Percentiles rank a stretch among this genome's conserved stretches.
Conservation (phyloP, 2,329 filamentous ascomycete species). For the Penicillium carneum region DNA sequence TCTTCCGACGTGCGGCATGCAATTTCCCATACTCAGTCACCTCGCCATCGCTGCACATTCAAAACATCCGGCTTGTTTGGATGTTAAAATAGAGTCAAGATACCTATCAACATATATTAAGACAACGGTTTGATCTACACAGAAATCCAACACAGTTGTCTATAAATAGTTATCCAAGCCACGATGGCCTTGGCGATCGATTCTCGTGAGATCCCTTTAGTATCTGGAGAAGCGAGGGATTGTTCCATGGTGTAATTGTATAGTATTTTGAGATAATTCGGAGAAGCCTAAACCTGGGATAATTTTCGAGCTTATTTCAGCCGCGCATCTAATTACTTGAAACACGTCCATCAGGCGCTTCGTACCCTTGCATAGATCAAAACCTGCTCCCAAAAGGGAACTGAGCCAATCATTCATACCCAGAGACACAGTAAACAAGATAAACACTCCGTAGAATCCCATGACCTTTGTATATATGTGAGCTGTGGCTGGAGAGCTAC, state of each 20-base stretch:
- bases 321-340: background rate
- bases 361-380: background rate
- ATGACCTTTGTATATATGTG: background rate
- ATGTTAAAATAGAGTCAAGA: no score
- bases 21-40: background rate
- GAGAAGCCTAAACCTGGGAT: background rate
- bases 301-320: background rate
- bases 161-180: slow-evolving; percentile 8
- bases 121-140: background rate
- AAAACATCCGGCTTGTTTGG: background rate
- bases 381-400: background rate
- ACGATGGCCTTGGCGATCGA: slow-evolving; percentile 10
- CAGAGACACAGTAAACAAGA: background rate
- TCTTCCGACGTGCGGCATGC: background rate
- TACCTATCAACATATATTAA: background rate
- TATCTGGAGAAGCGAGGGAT: background rate
- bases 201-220: background rate
- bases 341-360: background rate
- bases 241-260: background rate
- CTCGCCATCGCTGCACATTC: no score
- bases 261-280: slow-evolving; percentile 5
- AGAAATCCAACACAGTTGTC: background rate
- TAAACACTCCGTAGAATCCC: no score
- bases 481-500: background rate
- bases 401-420: background rate